These are phyloP conservation scores for Eucalyptus fibrosa DNA, from an alignment of 345 rosid species.

Conservation along the genomic window DNA sequence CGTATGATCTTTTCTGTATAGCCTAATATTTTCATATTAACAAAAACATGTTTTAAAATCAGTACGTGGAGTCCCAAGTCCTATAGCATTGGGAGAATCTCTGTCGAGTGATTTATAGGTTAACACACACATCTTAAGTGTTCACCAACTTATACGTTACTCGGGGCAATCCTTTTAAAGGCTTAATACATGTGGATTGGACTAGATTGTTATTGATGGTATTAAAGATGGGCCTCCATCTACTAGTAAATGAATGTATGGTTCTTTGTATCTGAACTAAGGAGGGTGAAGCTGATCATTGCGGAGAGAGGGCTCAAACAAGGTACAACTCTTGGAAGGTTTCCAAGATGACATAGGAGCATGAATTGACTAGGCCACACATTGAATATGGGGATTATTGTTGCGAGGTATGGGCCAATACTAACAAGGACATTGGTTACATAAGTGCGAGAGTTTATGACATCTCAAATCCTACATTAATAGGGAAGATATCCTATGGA, in stretches of 20 bases:
- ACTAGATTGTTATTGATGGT: not conserved
- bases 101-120: too few species aligned
- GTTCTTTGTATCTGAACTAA: not conserved
- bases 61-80: not conserved
- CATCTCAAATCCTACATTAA: not conserved
- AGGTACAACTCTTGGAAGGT: not conserved
- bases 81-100: not conserved
- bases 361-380: not conserved
- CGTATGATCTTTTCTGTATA: not conserved
- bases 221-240: not conserved
- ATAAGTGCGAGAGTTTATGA: not conserved
- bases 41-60: not conserved
- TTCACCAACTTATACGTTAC: not conserved
- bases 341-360: not conserved
- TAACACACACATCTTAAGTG: not conserved
- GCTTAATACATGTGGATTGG: not conserved
- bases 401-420: not conserved
- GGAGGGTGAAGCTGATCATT: not conserved
- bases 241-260: not conserved
- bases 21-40: not conserved
- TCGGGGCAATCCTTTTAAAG: not conserved
- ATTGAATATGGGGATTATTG: not conserved
- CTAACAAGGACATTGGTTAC: fast-evolving
- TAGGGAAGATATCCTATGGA: not conserved
- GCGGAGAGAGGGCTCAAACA: fast-evolving